Evolutionary conservation across 1,284 basidiomycete species (phyloP).

Genomic region (Schizophyllum amplum): DNA sequence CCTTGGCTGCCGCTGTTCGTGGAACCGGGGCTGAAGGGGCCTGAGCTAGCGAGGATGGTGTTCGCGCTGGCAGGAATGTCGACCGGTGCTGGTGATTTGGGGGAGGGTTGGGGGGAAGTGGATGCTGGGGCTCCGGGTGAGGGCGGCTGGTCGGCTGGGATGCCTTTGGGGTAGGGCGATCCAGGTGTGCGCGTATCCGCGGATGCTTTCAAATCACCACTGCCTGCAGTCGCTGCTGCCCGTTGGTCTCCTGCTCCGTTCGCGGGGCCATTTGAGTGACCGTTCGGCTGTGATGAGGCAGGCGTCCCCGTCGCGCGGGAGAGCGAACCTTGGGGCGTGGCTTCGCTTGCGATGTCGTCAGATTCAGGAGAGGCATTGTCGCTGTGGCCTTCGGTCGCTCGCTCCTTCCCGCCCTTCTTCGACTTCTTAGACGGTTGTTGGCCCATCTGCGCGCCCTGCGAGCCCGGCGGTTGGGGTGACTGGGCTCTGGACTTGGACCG

Average conservation of each 20-base stretch:
- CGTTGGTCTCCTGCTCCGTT: slow-evolving; percentile 24
- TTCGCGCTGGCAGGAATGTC: slow-evolving; percentile 61
- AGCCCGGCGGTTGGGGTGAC: slow-evolving; percentile 47
- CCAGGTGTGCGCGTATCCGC: slow-evolving; percentile 24
- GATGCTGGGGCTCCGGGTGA: slow-evolving; percentile 14
- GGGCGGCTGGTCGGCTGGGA: slow-evolving; percentile 24
- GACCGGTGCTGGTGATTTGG: slow-evolving; percentile 46
- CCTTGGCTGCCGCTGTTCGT: slow-evolving; percentile 34
- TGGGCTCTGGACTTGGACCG: slow-evolving; percentile 62
- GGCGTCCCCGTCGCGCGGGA: slow-evolving; percentile 35
- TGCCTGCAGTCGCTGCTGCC: too few relatives aligned
- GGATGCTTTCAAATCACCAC: too few relatives aligned
- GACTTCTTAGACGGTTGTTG: slow-evolving; percentile 74
- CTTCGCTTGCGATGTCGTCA: slow-evolving; percentile 31
- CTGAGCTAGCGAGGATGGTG: slow-evolving; percentile 63
- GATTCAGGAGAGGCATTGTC: slow-evolving; percentile 24
- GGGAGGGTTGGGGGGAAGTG: slow-evolving; percentile 31
- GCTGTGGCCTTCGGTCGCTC: slow-evolving; percentile 13
- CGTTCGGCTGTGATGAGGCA: not conserved
- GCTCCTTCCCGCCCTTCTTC: slow-evolving; percentile 57
- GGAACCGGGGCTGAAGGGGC: slow-evolving; percentile 39
- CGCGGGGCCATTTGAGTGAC: slow-evolving; percentile 22
- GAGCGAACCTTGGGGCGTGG: slow-evolving; percentile 31
- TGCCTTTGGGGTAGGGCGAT: slow-evolving; percentile 30
- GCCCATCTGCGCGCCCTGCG: slow-evolving; percentile 45